phyloP scores from a whole-genome alignment of 208 protist species.

The Borovskyia barvae region DNA sequence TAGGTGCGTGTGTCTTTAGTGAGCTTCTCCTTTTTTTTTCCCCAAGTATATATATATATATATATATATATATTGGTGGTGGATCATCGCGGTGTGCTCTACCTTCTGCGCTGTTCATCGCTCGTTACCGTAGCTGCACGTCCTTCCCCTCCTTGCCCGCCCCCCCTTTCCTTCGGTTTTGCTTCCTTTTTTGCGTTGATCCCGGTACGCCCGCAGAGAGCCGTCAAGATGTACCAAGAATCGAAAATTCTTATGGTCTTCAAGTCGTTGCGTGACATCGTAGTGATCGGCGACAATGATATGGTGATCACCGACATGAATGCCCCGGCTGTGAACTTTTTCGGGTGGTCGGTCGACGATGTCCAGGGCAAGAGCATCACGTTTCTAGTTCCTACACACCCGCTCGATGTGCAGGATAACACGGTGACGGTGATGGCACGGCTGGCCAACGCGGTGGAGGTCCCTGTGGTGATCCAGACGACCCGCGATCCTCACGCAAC shows the following conservation, averaged over 20 bases:
- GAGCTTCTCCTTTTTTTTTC: neutral
- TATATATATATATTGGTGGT: neutral
- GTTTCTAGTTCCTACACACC: slow-evolving; percentile 85
- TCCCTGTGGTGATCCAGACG: slow-evolving; percentile 83
- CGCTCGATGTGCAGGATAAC: slow-evolving; percentile 79
- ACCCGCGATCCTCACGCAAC: slow-evolving; percentile 87
- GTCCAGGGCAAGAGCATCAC: slow-evolving; percentile 88
- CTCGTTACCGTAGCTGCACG: neutral
- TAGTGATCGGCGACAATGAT: slow-evolving; percentile 89
- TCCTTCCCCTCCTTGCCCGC: neutral
- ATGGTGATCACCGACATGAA: slow-evolving; percentile 91
- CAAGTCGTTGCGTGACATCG: slow-evolving; percentile 85
- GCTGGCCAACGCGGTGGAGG: slow-evolving; percentile 51
- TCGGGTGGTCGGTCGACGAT: slow-evolving; percentile 67
- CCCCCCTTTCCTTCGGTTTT: neutral
- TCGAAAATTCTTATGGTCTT: slow-evolving; percentile 87
- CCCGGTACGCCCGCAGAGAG: too few relatives aligned
- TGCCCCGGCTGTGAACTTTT: slow-evolving; percentile 64
- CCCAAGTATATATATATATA: neutral
- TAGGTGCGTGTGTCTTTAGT: too few relatives aligned
- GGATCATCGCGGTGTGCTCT: neutral
- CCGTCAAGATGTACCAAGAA: slow-evolving; percentile 78
- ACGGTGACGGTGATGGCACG: slow-evolving; percentile 74
- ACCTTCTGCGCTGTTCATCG: neutral
- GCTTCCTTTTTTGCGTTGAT: neutral